Base-by-base conservation (phyloP, 1,284 basidiomycete genomes). In the Naganishia albida region DNA sequence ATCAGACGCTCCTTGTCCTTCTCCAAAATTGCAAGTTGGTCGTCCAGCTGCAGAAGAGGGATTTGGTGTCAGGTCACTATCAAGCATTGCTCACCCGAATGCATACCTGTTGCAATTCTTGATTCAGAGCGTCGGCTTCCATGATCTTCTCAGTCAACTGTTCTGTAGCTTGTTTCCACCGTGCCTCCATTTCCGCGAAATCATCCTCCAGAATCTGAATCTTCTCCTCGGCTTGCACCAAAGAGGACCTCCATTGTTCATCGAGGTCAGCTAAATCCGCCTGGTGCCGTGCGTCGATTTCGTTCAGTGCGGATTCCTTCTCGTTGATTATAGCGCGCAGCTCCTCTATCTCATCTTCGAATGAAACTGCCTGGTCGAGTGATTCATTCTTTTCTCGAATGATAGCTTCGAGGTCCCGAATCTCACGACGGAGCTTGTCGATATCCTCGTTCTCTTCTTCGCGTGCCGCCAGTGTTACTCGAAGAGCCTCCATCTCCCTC, bases 361-460 rank as follows among this genome's bases (percentile, higher is more conserved):
- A 74, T 25, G 73, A 68, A 42, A 74, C 76, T 34, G 78, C 75
- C 54, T 78, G 73, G 44, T 73, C 66, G 26, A 79, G 71, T 70
- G 78, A 74, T 54, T 70, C 70, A 49, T 79, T 76, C 63, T 78
- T 74, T 46, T 77, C 77, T 48, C 70, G 68, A 30, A 77, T 66
- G 62, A 74, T 75, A 23, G 67, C 68, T 54, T 79, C 78, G 7
- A 80, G 70, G 68, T 80, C 78, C 43, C 72, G 71, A 64, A 78
- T 80, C 6, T 60, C 56, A 1, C 46, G 44, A 18, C 56, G 56
- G 15, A 80, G 74, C 46, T 78, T 75, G 18, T 80, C 75, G 30
- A 79, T 74, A 62, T 79, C 78, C 46, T 75, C 72, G 57, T 80
- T 77, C n/a, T 76, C 68, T 13, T 76, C 71, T 42, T 79, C 77